Evolutionary conservation across 352 stramenopile genomes (phyloP).

Genomic region (Globisporangium yorkense): DNA sequence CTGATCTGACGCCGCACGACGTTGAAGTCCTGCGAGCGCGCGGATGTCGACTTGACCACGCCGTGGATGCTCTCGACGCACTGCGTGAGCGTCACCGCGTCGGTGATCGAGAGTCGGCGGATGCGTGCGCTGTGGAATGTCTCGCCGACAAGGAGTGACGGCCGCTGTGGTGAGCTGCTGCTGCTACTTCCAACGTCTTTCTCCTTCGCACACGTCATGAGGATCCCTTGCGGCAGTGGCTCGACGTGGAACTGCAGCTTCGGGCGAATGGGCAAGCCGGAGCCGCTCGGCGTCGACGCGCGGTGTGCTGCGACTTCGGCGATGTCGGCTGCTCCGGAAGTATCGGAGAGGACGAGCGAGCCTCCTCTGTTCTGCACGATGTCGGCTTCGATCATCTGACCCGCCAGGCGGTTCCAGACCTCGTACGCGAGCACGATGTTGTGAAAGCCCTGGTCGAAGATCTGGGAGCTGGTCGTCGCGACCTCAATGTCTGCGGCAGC

Average conservation of each 20-base stretch:
- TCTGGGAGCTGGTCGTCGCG: neutral
- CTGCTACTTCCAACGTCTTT: neutral
- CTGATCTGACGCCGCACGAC: slow-evolving; percentile 21
- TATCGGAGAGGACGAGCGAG: neutral
- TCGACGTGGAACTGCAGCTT: slow-evolving; percentile 43
- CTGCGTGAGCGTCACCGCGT: slow-evolving; percentile 22
- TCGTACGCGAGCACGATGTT: slow-evolving; percentile 32
- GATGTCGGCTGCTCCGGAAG: neutral
- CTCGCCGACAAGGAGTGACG: slow-evolving; percentile 21
- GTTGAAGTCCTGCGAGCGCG: slow-evolving; percentile 31
- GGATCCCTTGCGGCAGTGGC: slow-evolving; percentile 24
- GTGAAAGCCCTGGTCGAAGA: slow-evolving; percentile 16
- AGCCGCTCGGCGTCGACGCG: neutral
- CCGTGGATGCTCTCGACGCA: slow-evolving; percentile 29
- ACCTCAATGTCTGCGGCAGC: neutral
- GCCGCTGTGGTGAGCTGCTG: neutral
- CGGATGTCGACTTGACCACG: slow-evolving; percentile 21
- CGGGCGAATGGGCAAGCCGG: slow-evolving; percentile 15
- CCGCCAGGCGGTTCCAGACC: slow-evolving; percentile 36
- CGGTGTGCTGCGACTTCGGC: neutral
- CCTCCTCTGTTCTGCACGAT: slow-evolving; percentile 31
- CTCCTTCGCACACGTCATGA: slow-evolving; percentile 17
- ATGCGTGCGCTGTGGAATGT: slow-evolving; percentile 41
- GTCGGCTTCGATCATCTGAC: slow-evolving; percentile 31
- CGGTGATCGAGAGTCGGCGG: slow-evolving; percentile 24